Percentiles rank a stretch among this genome's conserved stretches.
Conservation (phyloP, 2,329 filamentous ascomycete species). For the Hypomyces rosellus region DNA sequence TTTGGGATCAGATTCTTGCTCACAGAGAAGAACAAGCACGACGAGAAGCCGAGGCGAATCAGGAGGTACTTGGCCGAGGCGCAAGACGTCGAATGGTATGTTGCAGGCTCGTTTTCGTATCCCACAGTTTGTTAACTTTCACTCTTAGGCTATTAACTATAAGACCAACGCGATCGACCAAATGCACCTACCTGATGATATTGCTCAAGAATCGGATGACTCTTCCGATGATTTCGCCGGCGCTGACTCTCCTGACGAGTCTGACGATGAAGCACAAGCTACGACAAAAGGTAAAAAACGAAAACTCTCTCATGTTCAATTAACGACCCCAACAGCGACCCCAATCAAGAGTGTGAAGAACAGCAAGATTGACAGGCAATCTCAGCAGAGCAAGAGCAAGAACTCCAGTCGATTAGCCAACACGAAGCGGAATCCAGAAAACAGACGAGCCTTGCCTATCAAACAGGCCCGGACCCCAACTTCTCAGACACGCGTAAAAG, state of each 20-base stretch:
- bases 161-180: conserved; percentile 20
- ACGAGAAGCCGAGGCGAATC: conserved; percentile 60
- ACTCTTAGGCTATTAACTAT: conserved; percentile 29
- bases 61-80: conserved; percentile 77
- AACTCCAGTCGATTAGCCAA: conserved; percentile 13
- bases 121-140: conserved; percentile 12
- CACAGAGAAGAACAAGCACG: conserved; percentile 73
- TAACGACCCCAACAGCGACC: conserved; percentile 19
- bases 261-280: conserved; percentile 22
- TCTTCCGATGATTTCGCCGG: conserved; percentile 30
- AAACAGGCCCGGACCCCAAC: background rate
- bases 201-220: conserved; percentile 23
- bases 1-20: conserved; percentile 87
- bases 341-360: conserved; percentile 20
- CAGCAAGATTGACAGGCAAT: conserved; percentile 27
- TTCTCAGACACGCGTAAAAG: conserved; percentile 4
- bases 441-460: conserved; percentile 2
- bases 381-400: conserved; percentile 22
- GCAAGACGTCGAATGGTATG: conserved; percentile 57
- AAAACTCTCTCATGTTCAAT: conserved; percentile 19
- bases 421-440: conserved; percentile 5
- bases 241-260: conserved; percentile 23
- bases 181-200: conserved; percentile 19
- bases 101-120: background rate
- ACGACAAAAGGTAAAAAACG: conserved; percentile 31